These are phyloP conservation scores for Ganoderma resinaceum DNA, from an alignment of 1,284 basidiomycete species.

Conservation along the genomic window DNA sequence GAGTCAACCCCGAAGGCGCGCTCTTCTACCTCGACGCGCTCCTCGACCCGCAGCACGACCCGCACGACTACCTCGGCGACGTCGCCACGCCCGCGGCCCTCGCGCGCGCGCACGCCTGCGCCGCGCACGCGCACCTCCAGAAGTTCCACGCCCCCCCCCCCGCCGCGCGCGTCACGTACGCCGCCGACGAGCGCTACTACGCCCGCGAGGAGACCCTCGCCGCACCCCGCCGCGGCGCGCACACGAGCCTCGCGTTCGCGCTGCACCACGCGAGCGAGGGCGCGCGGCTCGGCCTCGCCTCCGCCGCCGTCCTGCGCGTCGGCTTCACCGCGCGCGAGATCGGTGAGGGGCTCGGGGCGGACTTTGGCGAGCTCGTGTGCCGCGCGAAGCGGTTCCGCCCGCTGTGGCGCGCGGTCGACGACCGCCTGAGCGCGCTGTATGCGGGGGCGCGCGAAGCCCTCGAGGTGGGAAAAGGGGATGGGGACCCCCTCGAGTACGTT, in stretches of 20 bases:
- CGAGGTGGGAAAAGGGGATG: no score
- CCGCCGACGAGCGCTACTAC: constrained; percentile 14
- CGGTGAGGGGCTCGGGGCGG: constrained; percentile 10
- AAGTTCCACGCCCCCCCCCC: constrained; percentile 13
- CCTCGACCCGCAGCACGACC: constrained; percentile 8
- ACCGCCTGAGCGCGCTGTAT: constrained; percentile 13
- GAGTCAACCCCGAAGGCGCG: constrained; percentile 16
- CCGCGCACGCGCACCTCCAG: constrained; percentile 15
- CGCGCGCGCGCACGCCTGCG: constrained; percentile 24
- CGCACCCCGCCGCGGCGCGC: constrained; percentile 10
- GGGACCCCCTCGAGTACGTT: neutral
- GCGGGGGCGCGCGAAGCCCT: constrained; percentile 9
- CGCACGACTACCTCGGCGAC: constrained; percentile 4
- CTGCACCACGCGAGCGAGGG: constrained; percentile 23
- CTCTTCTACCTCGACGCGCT: constrained; percentile 20
- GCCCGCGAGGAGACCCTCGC: constrained; percentile 8
- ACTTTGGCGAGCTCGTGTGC: constrained; percentile 5
- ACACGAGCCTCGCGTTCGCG: constrained; percentile 13
- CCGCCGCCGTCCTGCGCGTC: constrained; percentile 12
- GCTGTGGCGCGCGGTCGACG: constrained; percentile 17
- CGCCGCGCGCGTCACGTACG: neutral
- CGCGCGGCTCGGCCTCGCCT: constrained; percentile 19
- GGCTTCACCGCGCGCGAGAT: constrained; percentile 15
- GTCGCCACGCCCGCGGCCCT: neutral
- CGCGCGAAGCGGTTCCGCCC: constrained; percentile 13